Percentiles rank a stretch among this genome's conserved stretches.
phyloP scores from a whole-genome alignment of 805 yeast species.

The Nakazawaea wickerhamii region DNA sequence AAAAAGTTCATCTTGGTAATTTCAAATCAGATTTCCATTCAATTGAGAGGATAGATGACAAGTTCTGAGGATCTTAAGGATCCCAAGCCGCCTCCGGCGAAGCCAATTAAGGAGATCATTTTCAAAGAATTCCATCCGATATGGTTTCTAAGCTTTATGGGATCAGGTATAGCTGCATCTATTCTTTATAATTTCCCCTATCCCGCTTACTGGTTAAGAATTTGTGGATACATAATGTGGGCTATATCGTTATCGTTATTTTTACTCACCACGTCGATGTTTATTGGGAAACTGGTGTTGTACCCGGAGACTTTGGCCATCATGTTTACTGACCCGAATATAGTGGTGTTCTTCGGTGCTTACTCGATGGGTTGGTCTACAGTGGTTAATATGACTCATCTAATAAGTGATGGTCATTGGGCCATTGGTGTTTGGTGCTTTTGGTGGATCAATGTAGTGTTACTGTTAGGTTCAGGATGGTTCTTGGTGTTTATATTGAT shows the following conservation, averaged over 20 bases:
- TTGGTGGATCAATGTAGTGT: constrained; percentile 66
- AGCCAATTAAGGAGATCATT: constrained; percentile 5
- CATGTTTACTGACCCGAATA: constrained; percentile 34
- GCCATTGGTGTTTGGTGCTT: constrained; percentile 48
- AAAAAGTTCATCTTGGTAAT: background rate
- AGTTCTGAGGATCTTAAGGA: too few species aligned
- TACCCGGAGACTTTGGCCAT: constrained; percentile 21
- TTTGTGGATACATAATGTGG: constrained; percentile 59
- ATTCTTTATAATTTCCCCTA: constrained; percentile 65
- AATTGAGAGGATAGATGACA: too few species aligned
- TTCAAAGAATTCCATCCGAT: constrained; percentile 39
- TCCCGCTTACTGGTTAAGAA: constrained; percentile 49
- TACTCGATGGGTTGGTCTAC: constrained; percentile 76
- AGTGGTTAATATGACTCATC: constrained; percentile 50
- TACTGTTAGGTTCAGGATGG: constrained; percentile 58
- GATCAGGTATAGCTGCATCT: constrained; percentile 67
- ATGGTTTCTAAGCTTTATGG: constrained; percentile 79
- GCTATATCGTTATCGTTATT: constrained; percentile 49
- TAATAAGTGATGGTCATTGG: constrained; percentile 38
- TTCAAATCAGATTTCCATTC: too few species aligned
- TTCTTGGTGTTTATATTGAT: constrained; percentile 48
- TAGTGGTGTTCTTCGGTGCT: constrained; percentile 69
- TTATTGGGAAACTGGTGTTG: constrained; percentile 33
- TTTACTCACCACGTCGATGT: constrained; percentile 35
- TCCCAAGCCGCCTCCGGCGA: background rate